These are phyloP conservation scores for Xylaria palmicola DNA, from an alignment of 495 filamentous ascomycete species.

Conservation along the genomic window DNA sequence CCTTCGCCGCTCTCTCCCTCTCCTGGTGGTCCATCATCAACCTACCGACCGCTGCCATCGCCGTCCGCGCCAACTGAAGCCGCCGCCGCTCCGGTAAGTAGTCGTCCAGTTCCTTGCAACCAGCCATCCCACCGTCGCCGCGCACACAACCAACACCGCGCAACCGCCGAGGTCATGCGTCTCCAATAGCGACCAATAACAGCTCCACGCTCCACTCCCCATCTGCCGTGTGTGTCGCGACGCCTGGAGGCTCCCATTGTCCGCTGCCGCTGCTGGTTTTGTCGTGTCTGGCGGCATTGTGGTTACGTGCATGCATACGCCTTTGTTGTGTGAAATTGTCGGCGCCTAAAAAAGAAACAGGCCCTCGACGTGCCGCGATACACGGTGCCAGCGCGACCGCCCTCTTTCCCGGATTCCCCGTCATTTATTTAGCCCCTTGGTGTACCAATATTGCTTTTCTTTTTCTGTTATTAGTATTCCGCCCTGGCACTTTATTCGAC, in stretches of 20 bases:
- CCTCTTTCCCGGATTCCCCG: background rate
- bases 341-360: background rate
- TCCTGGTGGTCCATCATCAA: constrained; percentile 30
- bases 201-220: background rate
- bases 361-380: background rate
- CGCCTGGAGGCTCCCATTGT: background rate
- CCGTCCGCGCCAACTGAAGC: constrained; percentile 18
- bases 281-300: background rate
- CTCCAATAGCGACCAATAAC: background rate
- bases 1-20: constrained; percentile 26
- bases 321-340: background rate
- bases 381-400: background rate
- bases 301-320: background rate
- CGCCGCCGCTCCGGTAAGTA: constrained; percentile 27
- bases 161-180: background rate
- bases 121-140: background rate
- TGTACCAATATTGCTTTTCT: background rate
- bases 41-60: constrained; percentile 19
- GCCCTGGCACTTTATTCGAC: constrained; percentile 7
- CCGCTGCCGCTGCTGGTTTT: background rate
- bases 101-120: constrained; percentile 10
- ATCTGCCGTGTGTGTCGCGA: background rate
- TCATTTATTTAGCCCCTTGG: background rate
- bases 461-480: background rate
- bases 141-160: background rate